Conservation (phyloP, 129 eudicot genomes). For the Pseudognaphalium luteoalbum region DNA sequence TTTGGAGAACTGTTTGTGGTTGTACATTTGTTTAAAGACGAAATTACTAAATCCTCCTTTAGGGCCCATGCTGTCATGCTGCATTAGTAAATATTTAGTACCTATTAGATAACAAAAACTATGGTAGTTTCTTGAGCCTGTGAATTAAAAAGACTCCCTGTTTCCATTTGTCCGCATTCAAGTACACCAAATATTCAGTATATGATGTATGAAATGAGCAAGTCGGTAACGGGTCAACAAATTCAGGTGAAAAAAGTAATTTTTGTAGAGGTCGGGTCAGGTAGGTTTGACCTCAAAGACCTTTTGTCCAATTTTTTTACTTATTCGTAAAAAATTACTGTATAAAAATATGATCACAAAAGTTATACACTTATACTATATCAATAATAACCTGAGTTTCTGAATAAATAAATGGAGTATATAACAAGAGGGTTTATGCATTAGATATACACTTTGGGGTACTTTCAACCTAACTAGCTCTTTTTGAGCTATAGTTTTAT, state of each 20-base stretch:
- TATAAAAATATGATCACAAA: no score
- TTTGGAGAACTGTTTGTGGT: constrained; percentile 62
- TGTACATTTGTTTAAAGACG: constrained; percentile 76
- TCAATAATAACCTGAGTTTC: no score
- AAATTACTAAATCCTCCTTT: constrained; percentile 88
- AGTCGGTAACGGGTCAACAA: background rate
- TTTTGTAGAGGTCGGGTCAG: background rate
- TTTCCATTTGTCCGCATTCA: background rate
- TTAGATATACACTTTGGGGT: background rate
- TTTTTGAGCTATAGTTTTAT: background rate
- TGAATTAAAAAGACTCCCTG: background rate
- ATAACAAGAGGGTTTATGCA: background rate
- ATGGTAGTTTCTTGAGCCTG: background rate
- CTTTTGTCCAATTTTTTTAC: constrained; percentile 6
- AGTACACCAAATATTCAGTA: background rate
- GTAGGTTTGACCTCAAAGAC: background rate
- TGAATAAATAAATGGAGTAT: no score
- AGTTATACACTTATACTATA: no score
- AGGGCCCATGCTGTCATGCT: constrained; percentile 94
- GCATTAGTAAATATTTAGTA: constrained; percentile 28
- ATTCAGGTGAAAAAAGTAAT: background rate
- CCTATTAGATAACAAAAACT: background rate
- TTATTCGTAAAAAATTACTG: background rate
- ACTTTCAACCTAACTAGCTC: background rate
- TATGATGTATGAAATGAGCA: background rate